Conservation (phyloP, 306 rosid species). For the Notholithocarpus densiflorus region DNA sequence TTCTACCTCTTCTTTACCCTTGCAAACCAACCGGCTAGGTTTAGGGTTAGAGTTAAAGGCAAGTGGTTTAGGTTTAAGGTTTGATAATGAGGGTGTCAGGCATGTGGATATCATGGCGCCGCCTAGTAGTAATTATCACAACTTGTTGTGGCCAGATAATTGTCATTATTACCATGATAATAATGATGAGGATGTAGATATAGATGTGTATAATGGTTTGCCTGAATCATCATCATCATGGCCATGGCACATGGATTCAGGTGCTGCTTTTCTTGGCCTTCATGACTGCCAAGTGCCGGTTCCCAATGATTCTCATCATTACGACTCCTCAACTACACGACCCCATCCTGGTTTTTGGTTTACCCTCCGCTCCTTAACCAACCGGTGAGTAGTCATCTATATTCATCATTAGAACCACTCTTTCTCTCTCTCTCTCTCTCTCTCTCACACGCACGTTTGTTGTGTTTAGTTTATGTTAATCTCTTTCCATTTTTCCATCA, state of each 20-base stretch:
- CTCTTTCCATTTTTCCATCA: background rate
- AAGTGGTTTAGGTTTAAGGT: constrained; percentile 2
- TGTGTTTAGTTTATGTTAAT: too few relatives aligned
- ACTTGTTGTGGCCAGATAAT: constrained; percentile 20
- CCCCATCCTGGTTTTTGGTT: constrained; percentile 57
- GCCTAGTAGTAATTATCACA: constrained; percentile 1
- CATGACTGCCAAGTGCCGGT: constrained; percentile 9
- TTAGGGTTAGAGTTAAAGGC: background rate
- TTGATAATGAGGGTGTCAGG: constrained; percentile 9
- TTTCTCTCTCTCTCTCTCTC: too few relatives aligned
- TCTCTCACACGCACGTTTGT: too few relatives aligned
- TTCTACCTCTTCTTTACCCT: background rate
- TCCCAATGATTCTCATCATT: constrained; percentile 33
- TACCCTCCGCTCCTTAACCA: constrained; percentile 48
- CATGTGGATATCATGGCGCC: background rate
- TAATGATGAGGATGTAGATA: too few relatives aligned
- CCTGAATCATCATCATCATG: background rate
- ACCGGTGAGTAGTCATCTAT: constrained; percentile 37
- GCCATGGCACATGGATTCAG: constrained; percentile 28
- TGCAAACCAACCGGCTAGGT: background rate
- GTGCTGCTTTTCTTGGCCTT: background rate
- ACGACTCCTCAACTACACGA: constrained; percentile 18
- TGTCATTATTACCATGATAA: background rate
- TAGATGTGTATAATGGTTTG: background rate
- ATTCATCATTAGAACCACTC: background rate